Percentiles rank a stretch among this genome's conserved stretches.
phyloP scores from a whole-genome alignment of 78 protist species.

The Neovahlkampfia damariscottae region DNA sequence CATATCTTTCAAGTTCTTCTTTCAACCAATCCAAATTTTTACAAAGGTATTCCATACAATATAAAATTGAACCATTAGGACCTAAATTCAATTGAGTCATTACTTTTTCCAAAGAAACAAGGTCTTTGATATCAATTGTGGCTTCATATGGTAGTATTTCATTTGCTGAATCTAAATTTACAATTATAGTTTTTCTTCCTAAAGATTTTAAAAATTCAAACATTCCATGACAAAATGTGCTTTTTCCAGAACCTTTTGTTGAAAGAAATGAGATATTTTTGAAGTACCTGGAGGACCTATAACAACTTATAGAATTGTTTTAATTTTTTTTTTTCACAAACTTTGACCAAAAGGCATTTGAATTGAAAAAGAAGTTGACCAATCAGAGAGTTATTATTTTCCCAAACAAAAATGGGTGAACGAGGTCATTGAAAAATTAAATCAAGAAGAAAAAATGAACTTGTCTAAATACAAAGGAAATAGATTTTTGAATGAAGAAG shows the following conservation, averaged over 20 bases:
- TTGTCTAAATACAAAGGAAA: no score
- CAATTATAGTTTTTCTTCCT: constrained; percentile 34
- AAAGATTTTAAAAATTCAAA: constrained; percentile 38
- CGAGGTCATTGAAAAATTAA: no score
- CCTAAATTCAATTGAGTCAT: constrained; percentile 71
- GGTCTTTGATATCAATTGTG: constrained; percentile 53
- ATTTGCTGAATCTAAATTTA: constrained; percentile 95
- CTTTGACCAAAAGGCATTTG: no score
- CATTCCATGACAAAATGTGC: constrained; percentile 83
- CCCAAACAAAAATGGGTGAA: no score
- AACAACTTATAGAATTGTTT: constrained; percentile 77
- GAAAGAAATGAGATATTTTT: background rate
- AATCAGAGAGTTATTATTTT: no score
- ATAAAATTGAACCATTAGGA: constrained; percentile 87
- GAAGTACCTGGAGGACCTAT: constrained; percentile 90
- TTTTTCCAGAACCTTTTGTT: constrained; percentile 69
- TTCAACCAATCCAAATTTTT: constrained; percentile 85
- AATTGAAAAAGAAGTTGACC: no score
- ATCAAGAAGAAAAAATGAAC: no score
- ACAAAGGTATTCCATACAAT: constrained; percentile 71
- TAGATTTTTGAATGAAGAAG: no score
- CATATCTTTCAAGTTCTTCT: constrained; percentile 23
- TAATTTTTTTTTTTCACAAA: no score
- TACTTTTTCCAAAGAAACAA: constrained; percentile 42
- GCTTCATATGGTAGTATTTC: constrained; percentile 49